Conservation (phyloP, 2,329 filamentous ascomycete species). For the Ilyonectria robusta region DNA sequence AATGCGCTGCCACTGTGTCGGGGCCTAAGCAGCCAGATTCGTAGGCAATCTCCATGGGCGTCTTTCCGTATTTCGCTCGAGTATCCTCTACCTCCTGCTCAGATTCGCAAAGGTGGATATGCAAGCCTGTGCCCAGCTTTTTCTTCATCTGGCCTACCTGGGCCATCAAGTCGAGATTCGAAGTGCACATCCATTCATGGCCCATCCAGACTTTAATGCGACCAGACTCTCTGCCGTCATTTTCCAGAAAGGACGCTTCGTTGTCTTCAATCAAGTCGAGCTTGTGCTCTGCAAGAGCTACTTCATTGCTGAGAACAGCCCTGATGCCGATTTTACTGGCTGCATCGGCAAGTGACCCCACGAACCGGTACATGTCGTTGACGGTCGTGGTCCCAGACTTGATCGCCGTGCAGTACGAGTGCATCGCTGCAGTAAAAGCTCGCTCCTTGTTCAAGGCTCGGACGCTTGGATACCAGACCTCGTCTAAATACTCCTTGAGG, state of each 20-base stretch:
- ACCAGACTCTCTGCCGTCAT: slow-evolving; percentile 15
- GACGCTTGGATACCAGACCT: slow-evolving; percentile 24
- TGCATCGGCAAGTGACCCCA: slow-evolving; percentile 26
- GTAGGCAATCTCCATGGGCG: slow-evolving; percentile 27
- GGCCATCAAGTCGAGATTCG: slow-evolving; percentile 28
- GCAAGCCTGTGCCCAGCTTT: slow-evolving; percentile 21
- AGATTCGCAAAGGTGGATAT: slow-evolving; percentile 26
- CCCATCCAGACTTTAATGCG: slow-evolving; percentile 30
- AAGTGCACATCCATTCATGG: slow-evolving; percentile 34
- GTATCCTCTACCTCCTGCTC: slow-evolving; percentile 15
- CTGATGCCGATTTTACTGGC: slow-evolving; percentile 27
- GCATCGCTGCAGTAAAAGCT: slow-evolving; percentile 21
- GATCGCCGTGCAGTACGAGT: slow-evolving; percentile 30
- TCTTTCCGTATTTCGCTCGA: slow-evolving; percentile 18
- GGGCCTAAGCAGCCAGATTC: slow-evolving; percentile 24
- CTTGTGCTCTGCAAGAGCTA: slow-evolving; percentile 23
- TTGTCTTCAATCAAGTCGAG: slow-evolving; percentile 26
- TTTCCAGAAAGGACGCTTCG: slow-evolving; percentile 13
- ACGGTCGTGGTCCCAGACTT: slow-evolving; percentile 30
- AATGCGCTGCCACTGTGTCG: slow-evolving; percentile 27
- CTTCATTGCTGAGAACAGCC: slow-evolving; percentile 28
- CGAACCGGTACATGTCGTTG: slow-evolving; percentile 32
- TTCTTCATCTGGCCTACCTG: slow-evolving; percentile 29
- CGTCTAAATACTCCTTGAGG: slow-evolving; percentile 21
- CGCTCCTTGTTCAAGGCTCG: slow-evolving; percentile 20